Evolutionary conservation across 2,329 filamentous ascomycete genomes (phyloP).

Genomic region (Dryadomyces quercus-mongolicae): DNA sequence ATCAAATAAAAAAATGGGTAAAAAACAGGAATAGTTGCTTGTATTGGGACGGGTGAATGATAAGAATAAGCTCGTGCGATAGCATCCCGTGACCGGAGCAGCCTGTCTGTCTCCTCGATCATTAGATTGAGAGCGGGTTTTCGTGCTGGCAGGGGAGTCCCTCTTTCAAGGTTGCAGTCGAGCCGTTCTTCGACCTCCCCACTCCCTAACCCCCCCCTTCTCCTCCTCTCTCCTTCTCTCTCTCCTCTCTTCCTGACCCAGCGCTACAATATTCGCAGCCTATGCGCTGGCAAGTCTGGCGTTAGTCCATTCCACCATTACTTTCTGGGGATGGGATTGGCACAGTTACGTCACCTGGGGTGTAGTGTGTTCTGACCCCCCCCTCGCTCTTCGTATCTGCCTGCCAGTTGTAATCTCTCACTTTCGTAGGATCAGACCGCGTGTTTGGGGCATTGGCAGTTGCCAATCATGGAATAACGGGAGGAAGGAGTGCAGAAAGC

Average conservation of each 20-base stretch:
- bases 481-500: background rate
- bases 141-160: background rate
- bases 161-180: background rate
- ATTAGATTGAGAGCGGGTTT: background rate
- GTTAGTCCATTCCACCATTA: background rate
- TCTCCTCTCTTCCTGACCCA: background rate
- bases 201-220: background rate
- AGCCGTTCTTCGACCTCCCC: background rate
- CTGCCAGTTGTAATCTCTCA: background rate
- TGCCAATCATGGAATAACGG: background rate
- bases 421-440: background rate
- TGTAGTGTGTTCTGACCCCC: background rate
- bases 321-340: background rate
- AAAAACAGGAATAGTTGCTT: background rate
- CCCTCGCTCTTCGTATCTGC: background rate
- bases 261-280: background rate
- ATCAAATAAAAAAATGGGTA: background rate
- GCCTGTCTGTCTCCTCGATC: background rate
- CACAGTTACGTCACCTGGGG: background rate
- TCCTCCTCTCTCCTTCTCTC: background rate
- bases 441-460: background rate
- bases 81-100: background rate
- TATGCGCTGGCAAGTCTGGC: conserved; percentile 4
- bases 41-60: background rate
- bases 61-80: background rate